These are phyloP conservation scores for Bromus sterilis DNA, from an alignment of 176 grass and related monocot species.

Conservation along the genomic window DNA sequence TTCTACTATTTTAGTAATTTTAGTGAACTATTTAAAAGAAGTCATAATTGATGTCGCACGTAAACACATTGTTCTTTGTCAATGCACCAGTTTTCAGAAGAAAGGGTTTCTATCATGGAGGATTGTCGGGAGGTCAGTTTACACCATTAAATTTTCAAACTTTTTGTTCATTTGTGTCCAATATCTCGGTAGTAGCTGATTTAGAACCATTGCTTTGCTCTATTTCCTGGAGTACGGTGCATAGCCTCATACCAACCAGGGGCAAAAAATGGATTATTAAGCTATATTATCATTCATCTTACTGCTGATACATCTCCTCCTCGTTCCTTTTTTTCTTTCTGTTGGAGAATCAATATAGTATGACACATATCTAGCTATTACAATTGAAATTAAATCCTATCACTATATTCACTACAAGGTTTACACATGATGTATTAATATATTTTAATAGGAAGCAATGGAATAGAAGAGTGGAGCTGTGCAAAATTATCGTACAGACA, in stretches of 20 bases:
- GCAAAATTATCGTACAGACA: conserved; percentile 77
- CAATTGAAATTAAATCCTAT: background rate
- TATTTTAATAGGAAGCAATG: conserved; percentile 62
- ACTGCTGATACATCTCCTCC: background rate
- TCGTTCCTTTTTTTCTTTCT: background rate
- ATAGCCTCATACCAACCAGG: background rate
- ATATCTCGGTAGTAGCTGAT: background rate
- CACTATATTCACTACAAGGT: background rate
- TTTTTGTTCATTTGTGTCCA: background rate
- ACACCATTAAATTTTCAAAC: background rate
- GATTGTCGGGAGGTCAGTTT: background rate
- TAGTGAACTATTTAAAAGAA: too few species aligned
- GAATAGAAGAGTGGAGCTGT: conserved; percentile 59
- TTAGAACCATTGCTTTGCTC: background rate
- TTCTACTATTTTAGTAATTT: too few species aligned
- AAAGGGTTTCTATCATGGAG: background rate
- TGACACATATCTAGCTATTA: background rate
- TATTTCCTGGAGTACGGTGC: background rate
- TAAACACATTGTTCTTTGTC: too few species aligned
- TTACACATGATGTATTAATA: background rate
- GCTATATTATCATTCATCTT: background rate
- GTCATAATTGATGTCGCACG: too few species aligned
- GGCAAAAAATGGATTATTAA: background rate
- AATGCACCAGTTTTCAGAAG: background rate
- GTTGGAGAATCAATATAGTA: background rate